Evolutionary conservation across 306 rosid genomes (phyloP), one percentile per base, ranked within the genome.

Genomic region (Ammopiptanthus mongolicus): DNA sequence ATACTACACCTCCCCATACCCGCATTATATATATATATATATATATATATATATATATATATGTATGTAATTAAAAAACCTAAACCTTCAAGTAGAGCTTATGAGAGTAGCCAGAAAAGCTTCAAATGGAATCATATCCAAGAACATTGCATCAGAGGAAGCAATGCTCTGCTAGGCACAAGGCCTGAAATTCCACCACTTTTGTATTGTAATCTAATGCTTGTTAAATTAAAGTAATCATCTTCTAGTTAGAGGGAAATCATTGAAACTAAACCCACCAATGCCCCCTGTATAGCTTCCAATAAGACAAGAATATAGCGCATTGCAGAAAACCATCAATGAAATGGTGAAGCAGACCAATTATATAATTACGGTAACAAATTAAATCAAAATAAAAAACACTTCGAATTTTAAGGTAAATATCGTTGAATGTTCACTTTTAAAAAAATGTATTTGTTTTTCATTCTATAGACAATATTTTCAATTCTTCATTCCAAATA

Each of bases 141-240:
- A 2, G n/a, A 59, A 68, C 99, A 95, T 85, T 95, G 97, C 96
- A 95, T 84, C 61, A 92, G 80, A 81, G 98, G 95, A 83, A 91
- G 83, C 86, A 90, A 52, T 55, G 78, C 85, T 55, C 98, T 96
- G 44, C 96, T 95, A 8, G 98, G 98, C 41, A 95, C 98, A 56
- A 95, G 47, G 22, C 98, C 98, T 91, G 56, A 39, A 78, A 76
- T 78, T 60, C 47, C 77, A 74, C 55, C 22, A 6, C 41, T 56
- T 6, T 36, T n/a, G 28, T 21, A 25, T 15, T 17, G 51, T 17
- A 65, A 56, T 62, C 23, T 42, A 29, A 60, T 60, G 42, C 22
- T 55, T 21, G 9, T 19, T 22, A 36, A 28, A 58, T 39, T 64
- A 68, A 5, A 60, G 8, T 47, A 22, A 23, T 59, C 19, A 55